Evolutionary conservation across 371 early-diverging fungal genomes (phyloP), one percentile per base, ranked within the genome.

Genomic region (Entomophthora muscae): DNA sequence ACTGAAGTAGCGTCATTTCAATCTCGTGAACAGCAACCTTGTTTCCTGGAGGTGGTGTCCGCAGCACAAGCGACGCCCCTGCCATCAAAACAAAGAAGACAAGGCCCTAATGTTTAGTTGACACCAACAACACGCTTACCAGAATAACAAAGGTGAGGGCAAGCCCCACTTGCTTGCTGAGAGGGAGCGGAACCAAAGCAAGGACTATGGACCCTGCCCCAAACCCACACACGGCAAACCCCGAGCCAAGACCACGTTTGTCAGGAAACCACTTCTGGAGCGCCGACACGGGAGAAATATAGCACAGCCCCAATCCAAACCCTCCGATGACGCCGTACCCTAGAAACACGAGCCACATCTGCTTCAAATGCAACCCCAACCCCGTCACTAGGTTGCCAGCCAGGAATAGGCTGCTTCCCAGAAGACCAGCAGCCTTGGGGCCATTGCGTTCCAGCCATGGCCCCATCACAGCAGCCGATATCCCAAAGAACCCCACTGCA

Each of bases 401-500:
- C 66, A 70, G 80, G 66, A 82, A 83, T 13, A 82, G 66, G 21
- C 70, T 53, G 2, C 78, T 67, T 0, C 83, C 83, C 13, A 81
- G 68, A 2, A 71, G 52, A 13, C 76, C 76, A 7, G 79, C 81
- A 64, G 72, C 73, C 57, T 75, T 73, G 3, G 85, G 83, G 12
- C 82, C 82, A 63, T 72, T 73, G 3, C 79, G 72, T 65, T 84
- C 85, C 22, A 84, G 70, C 83, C 82, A 82, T 13, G 85, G 83
- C 1, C 85, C 85, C 31, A 80, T 72, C 31, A 80, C 28, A 13
- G 85, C 82, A 17, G 81, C 79, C 2, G 81, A 76, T 51, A 77
- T 56, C 27, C 85, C 85, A 59, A 84, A 77, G 57, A 80, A 75
- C 22, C 80, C 81, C 23, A 84, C 77, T 31, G 83, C 82, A 69